Evolutionary conservation across 495 filamentous ascomycete species (phyloP).

Genomic region (Evansstolkia leycettana): DNA sequence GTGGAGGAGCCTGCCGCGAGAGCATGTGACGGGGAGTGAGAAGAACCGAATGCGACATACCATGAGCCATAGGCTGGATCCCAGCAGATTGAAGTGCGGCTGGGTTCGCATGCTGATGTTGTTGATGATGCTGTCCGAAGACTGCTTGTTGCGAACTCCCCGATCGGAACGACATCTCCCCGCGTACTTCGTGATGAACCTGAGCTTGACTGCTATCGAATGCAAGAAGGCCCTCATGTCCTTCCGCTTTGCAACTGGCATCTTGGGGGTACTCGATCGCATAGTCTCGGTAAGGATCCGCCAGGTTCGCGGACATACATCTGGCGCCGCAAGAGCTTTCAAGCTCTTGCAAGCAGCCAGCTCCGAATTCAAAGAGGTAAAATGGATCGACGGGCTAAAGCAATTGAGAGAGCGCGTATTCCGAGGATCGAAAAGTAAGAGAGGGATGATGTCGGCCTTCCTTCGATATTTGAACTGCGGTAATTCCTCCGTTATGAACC

Average conservation of each 20-base stretch:
- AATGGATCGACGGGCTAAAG: neutral
- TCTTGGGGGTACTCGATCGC: conserved; percentile 25
- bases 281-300: conserved; percentile 30
- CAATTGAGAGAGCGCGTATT: no score
- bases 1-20: conserved; percentile 18
- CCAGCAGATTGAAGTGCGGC: conserved; percentile 17
- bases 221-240: conserved; percentile 21
- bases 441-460: no score
- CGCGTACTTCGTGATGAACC: conserved; percentile 18
- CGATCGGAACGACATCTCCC: conserved; percentile 17
- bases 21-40: conserved; percentile 21
- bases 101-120: conserved; percentile 14
- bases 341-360: conserved; percentile 24
- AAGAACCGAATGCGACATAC: conserved; percentile 17
- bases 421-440: no score
- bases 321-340: conserved; percentile 26
- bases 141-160: conserved; percentile 16
- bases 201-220: conserved; percentile 21
- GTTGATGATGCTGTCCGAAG: conserved; percentile 17
- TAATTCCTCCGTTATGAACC: no score
- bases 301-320: conserved; percentile 32
- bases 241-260: conserved; percentile 21
- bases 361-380: neutral
- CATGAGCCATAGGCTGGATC: conserved; percentile 14
- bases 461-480: no score